Conservation (phyloP, 768 basidiomycete species). For the Panellus pusillus region DNA sequence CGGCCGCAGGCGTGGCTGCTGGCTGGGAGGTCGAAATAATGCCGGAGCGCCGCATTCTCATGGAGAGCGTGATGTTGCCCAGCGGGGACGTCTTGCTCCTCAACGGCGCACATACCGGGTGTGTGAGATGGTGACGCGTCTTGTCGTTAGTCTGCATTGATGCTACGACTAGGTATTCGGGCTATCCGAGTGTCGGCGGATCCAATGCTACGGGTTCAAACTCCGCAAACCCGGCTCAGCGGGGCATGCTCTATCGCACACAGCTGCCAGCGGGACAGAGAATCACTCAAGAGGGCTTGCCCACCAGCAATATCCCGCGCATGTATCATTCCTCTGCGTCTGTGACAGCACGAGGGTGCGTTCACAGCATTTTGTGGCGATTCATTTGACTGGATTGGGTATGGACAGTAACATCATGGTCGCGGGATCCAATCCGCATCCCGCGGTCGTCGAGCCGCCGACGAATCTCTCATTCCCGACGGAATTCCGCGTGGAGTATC, state of each 20-base stretch:
- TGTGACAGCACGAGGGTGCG: constrained; percentile 44
- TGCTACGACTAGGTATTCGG: constrained; percentile 54
- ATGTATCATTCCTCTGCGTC: constrained; percentile 61
- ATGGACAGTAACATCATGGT: constrained; percentile 44
- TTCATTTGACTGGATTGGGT: constrained; percentile 24
- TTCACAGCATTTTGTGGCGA: constrained; percentile 6
- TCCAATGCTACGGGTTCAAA: constrained; percentile 33
- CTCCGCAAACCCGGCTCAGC: background rate
- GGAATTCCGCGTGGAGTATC: constrained; percentile 30
- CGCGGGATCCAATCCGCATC: constrained; percentile 58
- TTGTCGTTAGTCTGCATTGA: constrained; percentile 19
- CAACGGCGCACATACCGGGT: constrained; percentile 30
- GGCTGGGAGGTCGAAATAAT: constrained; percentile 57
- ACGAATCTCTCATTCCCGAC: constrained; percentile 5
- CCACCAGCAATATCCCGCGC: constrained; percentile 45
- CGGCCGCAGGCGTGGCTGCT: constrained; percentile 42
- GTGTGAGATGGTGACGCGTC: constrained; percentile 25
- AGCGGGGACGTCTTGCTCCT: constrained; percentile 54
- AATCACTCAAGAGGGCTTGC: constrained; percentile 45
- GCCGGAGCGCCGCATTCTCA: constrained; percentile 53
- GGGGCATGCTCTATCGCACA: constrained; percentile 32
- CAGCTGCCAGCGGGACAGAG: constrained; percentile 49
- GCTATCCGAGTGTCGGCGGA: constrained; percentile 40
- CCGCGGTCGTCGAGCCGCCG: constrained; percentile 32
- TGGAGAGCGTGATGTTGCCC: constrained; percentile 57